phyloP scores from a whole-genome alignment of 2,329 filamentous ascomycete species.

The Sphaerulina vaccinii region DNA sequence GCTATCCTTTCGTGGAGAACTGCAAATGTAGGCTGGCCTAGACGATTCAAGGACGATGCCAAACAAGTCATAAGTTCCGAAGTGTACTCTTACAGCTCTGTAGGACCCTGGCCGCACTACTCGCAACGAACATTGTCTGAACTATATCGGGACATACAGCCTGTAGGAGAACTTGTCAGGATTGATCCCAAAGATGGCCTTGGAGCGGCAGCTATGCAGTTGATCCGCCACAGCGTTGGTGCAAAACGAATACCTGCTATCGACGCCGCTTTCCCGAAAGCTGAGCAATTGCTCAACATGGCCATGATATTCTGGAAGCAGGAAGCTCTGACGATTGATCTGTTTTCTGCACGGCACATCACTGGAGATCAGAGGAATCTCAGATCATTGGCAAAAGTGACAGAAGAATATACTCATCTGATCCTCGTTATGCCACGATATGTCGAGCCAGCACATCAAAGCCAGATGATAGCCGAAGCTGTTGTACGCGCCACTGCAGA shows the following conservation, averaged over 20 bases:
- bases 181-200: not conserved
- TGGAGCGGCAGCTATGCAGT: constrained; percentile 1
- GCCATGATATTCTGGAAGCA: constrained; percentile 4
- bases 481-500: constrained; percentile 2
- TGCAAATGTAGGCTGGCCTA: constrained; percentile 47
- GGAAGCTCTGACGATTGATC: not conserved
- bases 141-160: not conserved
- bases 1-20: constrained; percentile 51
- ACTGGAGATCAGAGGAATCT: constrained; percentile 6
- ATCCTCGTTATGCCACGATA: constrained; percentile 20
- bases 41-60: not conserved
- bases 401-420: constrained; percentile 18
- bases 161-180: not conserved
- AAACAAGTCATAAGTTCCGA: not conserved
- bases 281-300: not conserved
- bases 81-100: constrained; percentile 6
- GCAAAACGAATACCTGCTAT: not conserved
- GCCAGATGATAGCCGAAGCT: constrained; percentile 35
- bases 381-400: not conserved
- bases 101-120: constrained; percentile 2
- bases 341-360: not conserved
- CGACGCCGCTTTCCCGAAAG: constrained; percentile 5
- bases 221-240: not conserved
- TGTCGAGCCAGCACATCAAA: not conserved
- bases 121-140: constrained; percentile 14